Conservation (phyloP, 2,329 filamentous ascomycete species). For the Cordyceps farinosa region DNA sequence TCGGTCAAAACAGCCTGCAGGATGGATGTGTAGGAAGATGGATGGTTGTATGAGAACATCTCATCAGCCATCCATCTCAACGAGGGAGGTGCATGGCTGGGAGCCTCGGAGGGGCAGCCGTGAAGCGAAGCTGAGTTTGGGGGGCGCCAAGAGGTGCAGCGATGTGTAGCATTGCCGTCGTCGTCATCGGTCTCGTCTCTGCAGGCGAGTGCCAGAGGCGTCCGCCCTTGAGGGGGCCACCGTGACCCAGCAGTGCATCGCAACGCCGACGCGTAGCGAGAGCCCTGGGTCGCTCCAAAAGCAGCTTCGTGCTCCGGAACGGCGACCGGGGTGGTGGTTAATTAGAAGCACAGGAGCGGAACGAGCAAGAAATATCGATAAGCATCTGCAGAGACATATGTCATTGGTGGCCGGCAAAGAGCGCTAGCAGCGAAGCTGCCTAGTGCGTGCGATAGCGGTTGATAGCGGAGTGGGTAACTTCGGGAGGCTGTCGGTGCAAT, state of each 20-base stretch:
- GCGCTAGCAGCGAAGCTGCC: neutral
- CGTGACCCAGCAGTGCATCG: neutral
- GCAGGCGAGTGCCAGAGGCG: neutral
- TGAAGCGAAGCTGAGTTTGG: neutral
- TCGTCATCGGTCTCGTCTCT: neutral
- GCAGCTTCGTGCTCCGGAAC: neutral
- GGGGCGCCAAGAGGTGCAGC: neutral
- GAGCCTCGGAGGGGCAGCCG: constrained; percentile 3
- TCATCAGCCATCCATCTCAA: neutral
- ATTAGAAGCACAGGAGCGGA: neutral
- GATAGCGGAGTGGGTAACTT: constrained; percentile 1
- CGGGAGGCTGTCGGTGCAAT: constrained; percentile 4
- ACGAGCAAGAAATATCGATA: constrained; percentile 8
- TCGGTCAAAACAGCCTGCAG: neutral
- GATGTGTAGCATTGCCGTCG: neutral
- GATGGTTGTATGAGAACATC: neutral
- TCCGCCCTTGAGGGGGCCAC: constrained; percentile 2
- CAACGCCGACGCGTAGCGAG: neutral
- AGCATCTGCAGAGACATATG: constrained; percentile 7
- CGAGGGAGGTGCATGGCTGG: neutral
- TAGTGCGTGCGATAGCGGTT: neutral
- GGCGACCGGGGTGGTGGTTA: neutral
- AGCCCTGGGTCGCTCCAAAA: neutral
- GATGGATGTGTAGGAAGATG: neutral
- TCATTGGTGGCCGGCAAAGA: neutral